These are phyloP conservation scores for Eutypa lata DNA, from an alignment of 2,329 filamentous ascomycete genomes.

Conservation along the genomic window DNA sequence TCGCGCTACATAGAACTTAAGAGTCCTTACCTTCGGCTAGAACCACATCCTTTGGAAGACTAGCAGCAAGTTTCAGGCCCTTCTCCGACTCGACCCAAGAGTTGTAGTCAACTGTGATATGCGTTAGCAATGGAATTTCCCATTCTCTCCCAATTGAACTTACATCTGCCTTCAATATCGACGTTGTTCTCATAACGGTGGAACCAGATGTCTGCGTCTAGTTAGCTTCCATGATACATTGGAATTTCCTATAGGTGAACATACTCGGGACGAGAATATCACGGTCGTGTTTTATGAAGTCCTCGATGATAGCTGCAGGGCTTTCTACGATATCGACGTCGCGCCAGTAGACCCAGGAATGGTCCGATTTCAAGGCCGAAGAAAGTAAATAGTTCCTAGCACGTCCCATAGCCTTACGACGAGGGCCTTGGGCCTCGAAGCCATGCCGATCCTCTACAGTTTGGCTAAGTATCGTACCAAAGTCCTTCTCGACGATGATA, in stretches of 20 bases:
- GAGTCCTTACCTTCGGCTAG: constrained; percentile 74
- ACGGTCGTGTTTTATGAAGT: constrained; percentile 89
- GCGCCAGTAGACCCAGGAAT: constrained; percentile 98
- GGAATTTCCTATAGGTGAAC: constrained; percentile 29
- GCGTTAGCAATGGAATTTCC: constrained; percentile 15
- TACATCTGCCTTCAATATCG: constrained; percentile 94
- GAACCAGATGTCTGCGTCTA: constrained; percentile 82
- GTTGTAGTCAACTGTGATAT: constrained; percentile 82
- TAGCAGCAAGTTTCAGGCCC: constrained; percentile 69
- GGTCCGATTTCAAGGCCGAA: constrained; percentile 82
- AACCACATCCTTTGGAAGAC: constrained; percentile 74
- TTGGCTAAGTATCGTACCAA: constrained; percentile 72
- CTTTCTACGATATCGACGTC: constrained; percentile 96
- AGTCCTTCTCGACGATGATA: constrained; percentile 87
- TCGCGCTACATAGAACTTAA: neutral
- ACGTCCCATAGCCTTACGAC: constrained; percentile 83
- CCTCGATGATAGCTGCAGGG: constrained; percentile 82
- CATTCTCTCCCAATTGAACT: constrained; percentile 31
- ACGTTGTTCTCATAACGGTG: constrained; percentile 77
- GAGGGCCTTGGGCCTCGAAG: constrained; percentile 83
- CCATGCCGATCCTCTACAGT: constrained; percentile 78
- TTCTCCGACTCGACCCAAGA: constrained; percentile 96
- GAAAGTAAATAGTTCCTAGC: constrained; percentile 90
- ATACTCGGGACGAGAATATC: constrained; percentile 94
- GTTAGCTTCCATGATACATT: constrained; percentile 6